A percentile compares a stretch with the other conserved stretches of the same genome.
Evolutionary conservation across 2,329 filamentous ascomycete species (phyloP).

Genomic region (Xylariomycetidae sp.): DNA sequence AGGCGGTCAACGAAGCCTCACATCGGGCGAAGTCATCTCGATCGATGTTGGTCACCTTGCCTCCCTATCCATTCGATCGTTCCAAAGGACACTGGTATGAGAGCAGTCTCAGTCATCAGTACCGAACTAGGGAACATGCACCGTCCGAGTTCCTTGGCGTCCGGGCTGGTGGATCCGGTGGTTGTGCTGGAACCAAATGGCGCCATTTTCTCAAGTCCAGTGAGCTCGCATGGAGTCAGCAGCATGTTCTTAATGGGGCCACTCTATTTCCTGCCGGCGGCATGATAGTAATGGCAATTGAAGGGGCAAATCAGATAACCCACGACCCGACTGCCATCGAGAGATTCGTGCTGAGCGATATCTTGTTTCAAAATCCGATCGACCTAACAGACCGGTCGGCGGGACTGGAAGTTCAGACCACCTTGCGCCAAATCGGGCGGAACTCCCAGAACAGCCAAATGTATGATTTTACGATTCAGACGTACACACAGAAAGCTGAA

Average conservation of each 20-base stretch:
- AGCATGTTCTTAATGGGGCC: conserved; percentile 31
- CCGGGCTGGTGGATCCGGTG: too few relatives aligned
- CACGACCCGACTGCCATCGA: conserved; percentile 1
- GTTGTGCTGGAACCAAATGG: conserved; percentile 29
- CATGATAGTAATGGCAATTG: conserved; percentile 27
- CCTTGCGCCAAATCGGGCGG: conserved; percentile 1
- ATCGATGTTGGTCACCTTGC: conserved; percentile 24
- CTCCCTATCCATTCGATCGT: conserved; percentile 35
- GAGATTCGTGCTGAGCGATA: neutral
- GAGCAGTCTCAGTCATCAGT: conserved; percentile 18
- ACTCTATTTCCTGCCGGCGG: conserved; percentile 25
- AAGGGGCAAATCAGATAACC: conserved; percentile 20
- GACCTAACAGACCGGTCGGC: too few relatives aligned
- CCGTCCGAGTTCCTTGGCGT: conserved; percentile 23
- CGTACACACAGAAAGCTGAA: neutral
- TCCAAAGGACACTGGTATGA: conserved; percentile 31
- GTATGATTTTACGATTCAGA: conserved; percentile 7
- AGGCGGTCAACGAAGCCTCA: conserved; percentile 6
- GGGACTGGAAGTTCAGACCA: conserved; percentile 10
- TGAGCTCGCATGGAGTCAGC: conserved; percentile 35
- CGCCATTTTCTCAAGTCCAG: conserved; percentile 33
- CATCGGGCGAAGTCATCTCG: neutral
- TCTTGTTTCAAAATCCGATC: too few relatives aligned
- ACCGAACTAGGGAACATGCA: conserved; percentile 17
- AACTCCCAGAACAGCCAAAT: neutral